Evolutionary conservation across 805 yeast genomes (phyloP).

Genomic region (Brettanomyces anomalus): DNA sequence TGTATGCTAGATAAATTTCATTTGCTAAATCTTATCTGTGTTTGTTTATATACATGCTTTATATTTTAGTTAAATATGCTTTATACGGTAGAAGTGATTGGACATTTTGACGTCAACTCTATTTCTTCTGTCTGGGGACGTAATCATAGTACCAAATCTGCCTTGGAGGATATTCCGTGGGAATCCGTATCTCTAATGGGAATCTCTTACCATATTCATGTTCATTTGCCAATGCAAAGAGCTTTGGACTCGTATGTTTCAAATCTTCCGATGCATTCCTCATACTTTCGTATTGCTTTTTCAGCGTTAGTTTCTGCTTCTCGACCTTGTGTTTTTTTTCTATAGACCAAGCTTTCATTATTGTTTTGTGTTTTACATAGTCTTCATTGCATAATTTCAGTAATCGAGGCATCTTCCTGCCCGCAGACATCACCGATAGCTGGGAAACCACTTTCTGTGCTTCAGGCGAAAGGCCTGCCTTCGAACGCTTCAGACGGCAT

Average conservation of each 20-base stretch:
- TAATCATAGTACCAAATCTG: slow-evolving; percentile 68
- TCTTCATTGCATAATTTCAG: slow-evolving; percentile 74
- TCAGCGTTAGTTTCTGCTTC: slow-evolving; percentile 33
- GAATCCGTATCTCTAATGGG: slow-evolving; percentile 78
- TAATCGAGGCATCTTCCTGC: slow-evolving; percentile 80
- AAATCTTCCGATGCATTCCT: slow-evolving; percentile 67
- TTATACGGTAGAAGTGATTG: neutral
- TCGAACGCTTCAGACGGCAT: slow-evolving; percentile 17
- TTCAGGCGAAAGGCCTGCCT: slow-evolving; percentile 22
- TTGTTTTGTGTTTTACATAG: slow-evolving; percentile 71
- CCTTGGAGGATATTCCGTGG: slow-evolving; percentile 83
- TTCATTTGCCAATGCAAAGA: slow-evolving; percentile 56
- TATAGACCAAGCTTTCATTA: slow-evolving; percentile 74
- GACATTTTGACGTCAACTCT: neutral
- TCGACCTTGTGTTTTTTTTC: slow-evolving; percentile 44
- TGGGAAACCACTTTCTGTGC: slow-evolving; percentile 31
- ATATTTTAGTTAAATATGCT: neutral
- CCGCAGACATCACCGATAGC: slow-evolving; percentile 77
- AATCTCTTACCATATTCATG: slow-evolving; percentile 52
- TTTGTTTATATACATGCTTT: neutral
- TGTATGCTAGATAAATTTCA: too few species aligned
- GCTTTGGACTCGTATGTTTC: slow-evolving; percentile 36
- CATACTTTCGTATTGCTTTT: slow-evolving; percentile 57
- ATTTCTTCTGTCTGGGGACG: slow-evolving; percentile 14
- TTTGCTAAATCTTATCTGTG: neutral